A percentile compares a stretch with the other conserved stretches of the same genome.
These are phyloP conservation scores for Soucietia sequanensis DNA, from an alignment of 805 yeast genomes.

Conservation along the genomic window DNA sequence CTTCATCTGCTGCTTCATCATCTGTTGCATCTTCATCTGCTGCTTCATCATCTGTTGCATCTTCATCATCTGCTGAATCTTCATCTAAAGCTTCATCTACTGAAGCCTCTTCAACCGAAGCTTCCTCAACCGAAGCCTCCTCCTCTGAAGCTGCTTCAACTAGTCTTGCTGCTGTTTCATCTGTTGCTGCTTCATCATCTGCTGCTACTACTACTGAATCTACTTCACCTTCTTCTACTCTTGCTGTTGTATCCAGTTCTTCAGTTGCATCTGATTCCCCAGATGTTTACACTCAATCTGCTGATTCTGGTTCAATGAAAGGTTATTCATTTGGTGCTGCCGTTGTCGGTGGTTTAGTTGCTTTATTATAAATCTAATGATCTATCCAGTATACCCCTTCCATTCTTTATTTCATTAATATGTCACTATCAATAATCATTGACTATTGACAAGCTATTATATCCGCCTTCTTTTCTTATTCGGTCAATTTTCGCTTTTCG, in stretches of 20 bases:
- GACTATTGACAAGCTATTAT: no score
- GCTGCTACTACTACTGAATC: slow-evolving; percentile 4
- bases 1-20: slow-evolving; percentile 32
- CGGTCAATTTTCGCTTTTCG: no score
- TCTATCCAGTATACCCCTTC: no score
- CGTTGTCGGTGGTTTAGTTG: slow-evolving; percentile 40
- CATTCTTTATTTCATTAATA: no score
- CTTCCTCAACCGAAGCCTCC: slow-evolving; percentile 12
- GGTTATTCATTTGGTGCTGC: slow-evolving; percentile 36
- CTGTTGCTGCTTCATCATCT: slow-evolving; percentile 7
- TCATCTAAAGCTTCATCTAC: slow-evolving; percentile 17
- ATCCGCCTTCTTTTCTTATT: no score
- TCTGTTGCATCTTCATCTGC: slow-evolving; percentile 26
- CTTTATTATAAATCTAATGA: slow-evolving; percentile 30
- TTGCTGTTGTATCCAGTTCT: slow-evolving; percentile 17
- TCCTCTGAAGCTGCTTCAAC: slow-evolving; percentile 13
- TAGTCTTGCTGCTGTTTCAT: slow-evolving; percentile 11
- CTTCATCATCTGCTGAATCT: slow-evolving; percentile 30
- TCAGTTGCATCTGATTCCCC: slow-evolving; percentile 20
- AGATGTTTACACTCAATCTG: slow-evolving; percentile 25
- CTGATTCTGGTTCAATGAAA: slow-evolving; percentile 23
- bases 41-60: slow-evolving; percentile 14
- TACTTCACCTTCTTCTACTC: slow-evolving; percentile 10
- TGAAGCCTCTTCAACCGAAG: slow-evolving; percentile 16
- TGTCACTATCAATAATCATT: no score